These are phyloP conservation scores for Blastomyces percursus DNA, from an alignment of 2,329 filamentous ascomycete species.

Conservation along the genomic window DNA sequence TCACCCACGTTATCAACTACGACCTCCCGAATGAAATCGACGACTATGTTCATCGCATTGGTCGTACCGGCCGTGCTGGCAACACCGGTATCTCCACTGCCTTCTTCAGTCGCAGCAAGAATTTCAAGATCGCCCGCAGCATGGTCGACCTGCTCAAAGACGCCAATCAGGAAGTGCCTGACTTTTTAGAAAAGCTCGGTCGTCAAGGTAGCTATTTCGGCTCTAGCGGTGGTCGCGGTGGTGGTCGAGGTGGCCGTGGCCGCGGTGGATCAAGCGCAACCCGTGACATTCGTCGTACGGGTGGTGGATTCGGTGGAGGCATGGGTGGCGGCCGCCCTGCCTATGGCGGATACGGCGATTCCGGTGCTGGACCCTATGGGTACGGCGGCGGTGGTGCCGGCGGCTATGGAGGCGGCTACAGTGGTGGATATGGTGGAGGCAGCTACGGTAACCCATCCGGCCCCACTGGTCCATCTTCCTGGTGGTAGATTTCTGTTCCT, in stretches of 20 bases:
- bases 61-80: constrained; percentile 98
- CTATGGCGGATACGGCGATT: constrained; percentile 21
- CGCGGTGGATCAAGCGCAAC: constrained; percentile 49
- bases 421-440: constrained; percentile 1
- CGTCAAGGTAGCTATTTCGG: constrained; percentile 79
- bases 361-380: constrained; percentile 20
- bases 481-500: constrained; percentile 31
- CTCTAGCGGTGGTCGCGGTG: constrained; percentile 52
- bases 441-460: constrained; percentile 40
- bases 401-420: constrained; percentile 26
- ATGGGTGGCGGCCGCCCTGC: constrained; percentile 26
- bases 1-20: constrained; percentile 97
- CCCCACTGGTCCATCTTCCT: constrained; percentile 40
- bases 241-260: constrained; percentile 55
- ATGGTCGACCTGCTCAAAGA: constrained; percentile 97
- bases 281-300: constrained; percentile 75
- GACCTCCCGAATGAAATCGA: constrained; percentile 98
- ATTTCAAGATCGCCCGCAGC: constrained; percentile 93
- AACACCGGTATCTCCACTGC: constrained; percentile 98
- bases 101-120: constrained; percentile 95
- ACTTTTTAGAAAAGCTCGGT: constrained; percentile 93
- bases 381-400: constrained; percentile 22
- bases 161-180: constrained; percentile 90
- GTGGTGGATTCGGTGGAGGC: constrained; percentile 29
- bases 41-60: constrained; percentile 97